phyloP scores from a whole-genome alignment of 345 rosid species.

The Ceriops tagal region DNA sequence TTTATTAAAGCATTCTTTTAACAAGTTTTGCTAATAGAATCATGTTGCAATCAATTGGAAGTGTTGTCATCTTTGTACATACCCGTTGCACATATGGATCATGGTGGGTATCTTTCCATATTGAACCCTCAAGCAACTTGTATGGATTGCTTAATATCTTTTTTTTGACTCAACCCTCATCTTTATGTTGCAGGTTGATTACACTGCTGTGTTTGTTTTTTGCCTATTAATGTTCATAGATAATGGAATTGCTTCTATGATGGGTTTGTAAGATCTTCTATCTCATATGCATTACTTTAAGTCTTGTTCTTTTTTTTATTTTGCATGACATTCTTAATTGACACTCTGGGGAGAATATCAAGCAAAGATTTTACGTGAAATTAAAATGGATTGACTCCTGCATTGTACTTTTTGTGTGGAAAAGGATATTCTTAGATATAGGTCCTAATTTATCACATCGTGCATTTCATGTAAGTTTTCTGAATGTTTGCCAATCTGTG shows the following conservation, averaged over 20 bases:
- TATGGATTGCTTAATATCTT: background rate
- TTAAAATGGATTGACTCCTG: background rate
- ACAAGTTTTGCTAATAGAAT: slow-evolving; percentile 45
- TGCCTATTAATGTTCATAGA: slow-evolving; percentile 94
- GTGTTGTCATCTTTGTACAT: slow-evolving; percentile 62
- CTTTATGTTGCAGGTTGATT: slow-evolving; percentile 70
- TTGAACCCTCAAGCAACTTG: background rate
- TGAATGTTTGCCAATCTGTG: background rate
- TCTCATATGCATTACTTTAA: background rate
- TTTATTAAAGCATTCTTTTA: slow-evolving; percentile 26
- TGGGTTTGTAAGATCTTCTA: slow-evolving; percentile 82
- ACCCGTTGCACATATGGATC: slow-evolving; percentile 97
- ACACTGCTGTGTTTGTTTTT: slow-evolving; percentile 78
- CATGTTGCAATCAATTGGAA: slow-evolving; percentile 89
- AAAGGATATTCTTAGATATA: background rate
- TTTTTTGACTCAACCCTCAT: background rate
- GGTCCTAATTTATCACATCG: background rate
- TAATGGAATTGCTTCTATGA: slow-evolving; percentile 88
- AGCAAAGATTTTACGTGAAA: background rate
- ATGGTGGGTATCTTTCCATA: slow-evolving; percentile 51
- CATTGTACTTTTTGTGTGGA: background rate
- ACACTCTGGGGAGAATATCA: no score
- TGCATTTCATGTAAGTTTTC: background rate
- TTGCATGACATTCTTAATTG: background rate
- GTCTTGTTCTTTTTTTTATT: background rate